phyloP scores from a whole-genome alignment of 208 protist species.

The Phytomonas serpens region DNA sequence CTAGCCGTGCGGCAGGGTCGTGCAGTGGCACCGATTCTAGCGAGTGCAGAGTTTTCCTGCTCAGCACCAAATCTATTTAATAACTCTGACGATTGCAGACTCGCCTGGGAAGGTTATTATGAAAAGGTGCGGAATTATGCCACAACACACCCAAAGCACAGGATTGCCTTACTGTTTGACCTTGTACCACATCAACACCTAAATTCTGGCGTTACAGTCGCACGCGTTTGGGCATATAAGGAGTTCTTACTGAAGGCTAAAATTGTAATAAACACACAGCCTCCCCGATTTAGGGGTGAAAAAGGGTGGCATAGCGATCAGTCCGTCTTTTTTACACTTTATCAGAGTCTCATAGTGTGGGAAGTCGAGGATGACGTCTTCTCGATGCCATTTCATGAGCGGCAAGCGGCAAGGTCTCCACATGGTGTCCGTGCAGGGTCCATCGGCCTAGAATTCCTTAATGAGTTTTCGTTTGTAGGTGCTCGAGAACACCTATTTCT shows the following conservation, averaged over 20 bases:
- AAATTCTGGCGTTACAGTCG: background rate
- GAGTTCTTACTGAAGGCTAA: background rate
- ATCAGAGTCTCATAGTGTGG: background rate
- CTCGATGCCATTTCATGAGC: background rate
- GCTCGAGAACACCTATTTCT: too few species aligned
- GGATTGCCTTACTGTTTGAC: too few species aligned
- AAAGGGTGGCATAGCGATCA: background rate
- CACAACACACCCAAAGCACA: background rate
- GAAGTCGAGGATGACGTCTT: slow-evolving; percentile 1
- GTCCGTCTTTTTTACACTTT: background rate
- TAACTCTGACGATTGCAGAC: background rate
- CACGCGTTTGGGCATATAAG: background rate
- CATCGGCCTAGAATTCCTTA: too few species aligned
- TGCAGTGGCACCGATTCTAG: background rate
- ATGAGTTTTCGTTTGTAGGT: too few species aligned
- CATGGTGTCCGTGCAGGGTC: background rate
- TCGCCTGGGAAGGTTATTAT: background rate
- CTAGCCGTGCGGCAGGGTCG: background rate
- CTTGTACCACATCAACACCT: too few species aligned
- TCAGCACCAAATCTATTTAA: background rate
- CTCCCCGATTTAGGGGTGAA: background rate
- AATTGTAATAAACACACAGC: background rate
- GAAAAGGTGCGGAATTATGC: background rate
- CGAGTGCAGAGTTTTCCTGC: background rate
- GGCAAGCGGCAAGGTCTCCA: background rate